Conservation (phyloP, 2,329 filamentous ascomycete genomes). For the Colletotrichum navitas region DNA sequence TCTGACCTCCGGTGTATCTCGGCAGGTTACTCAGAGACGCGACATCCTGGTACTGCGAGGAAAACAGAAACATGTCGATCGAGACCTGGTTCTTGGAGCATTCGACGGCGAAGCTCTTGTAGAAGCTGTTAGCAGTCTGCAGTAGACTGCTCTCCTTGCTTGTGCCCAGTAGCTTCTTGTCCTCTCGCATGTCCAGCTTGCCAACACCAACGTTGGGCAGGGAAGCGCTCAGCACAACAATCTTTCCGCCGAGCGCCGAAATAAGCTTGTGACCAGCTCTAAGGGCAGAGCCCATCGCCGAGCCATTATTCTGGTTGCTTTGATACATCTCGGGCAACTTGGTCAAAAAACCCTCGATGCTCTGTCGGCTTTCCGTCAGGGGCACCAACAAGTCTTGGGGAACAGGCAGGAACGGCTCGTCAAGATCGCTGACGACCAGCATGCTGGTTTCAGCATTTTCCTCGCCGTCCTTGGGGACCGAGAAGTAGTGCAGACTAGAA, state of each 20-base stretch:
- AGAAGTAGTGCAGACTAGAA: conserved; percentile 95
- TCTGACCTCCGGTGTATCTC: conserved; percentile 96
- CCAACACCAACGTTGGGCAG: conserved; percentile 91
- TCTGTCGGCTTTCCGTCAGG: conserved; percentile 87
- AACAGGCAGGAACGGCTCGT: conserved; percentile 96
- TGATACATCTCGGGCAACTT: conserved; percentile 98
- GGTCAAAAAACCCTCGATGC: conserved; percentile 89
- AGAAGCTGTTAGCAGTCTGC: conserved; percentile 95
- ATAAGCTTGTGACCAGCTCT: conserved; percentile 96
- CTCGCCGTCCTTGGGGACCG: conserved; percentile 88
- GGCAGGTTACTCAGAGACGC: conserved; percentile 96
- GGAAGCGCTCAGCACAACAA: conserved; percentile 90
- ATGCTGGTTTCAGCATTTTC: conserved; percentile 89
- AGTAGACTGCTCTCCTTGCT: conserved; percentile 89
- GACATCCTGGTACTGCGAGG: conserved; percentile 96
- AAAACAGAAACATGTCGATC: conserved; percentile 98
- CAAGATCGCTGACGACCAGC: conserved; percentile 93
- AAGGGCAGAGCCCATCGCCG: conserved; percentile 95
- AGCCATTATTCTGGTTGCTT: conserved; percentile 88
- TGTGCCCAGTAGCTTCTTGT: conserved; percentile 95
- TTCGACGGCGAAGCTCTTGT: conserved; percentile 98
- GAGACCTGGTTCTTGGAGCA: conserved; percentile 99
- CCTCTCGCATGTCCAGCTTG: conserved; percentile 92
- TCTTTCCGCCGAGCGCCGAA: conserved; percentile 92
- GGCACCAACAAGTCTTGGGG: conserved; percentile 93